These are phyloP conservation scores for Tolypocladium amazonense DNA, from an alignment of 2,329 filamentous ascomycete genomes.

Conservation along the genomic window DNA sequence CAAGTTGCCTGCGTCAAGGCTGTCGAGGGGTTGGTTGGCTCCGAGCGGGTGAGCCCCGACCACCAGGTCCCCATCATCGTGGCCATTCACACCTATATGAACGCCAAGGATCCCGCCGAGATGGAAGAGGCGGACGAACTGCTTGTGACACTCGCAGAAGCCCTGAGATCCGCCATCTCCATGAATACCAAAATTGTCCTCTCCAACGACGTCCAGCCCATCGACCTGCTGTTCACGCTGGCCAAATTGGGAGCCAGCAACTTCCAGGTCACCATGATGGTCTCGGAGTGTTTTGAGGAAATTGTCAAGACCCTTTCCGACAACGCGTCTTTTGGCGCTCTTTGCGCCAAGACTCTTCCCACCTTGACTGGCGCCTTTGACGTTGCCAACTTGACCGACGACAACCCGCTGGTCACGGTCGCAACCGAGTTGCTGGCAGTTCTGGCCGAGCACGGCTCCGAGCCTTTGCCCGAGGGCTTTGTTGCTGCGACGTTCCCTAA, in stretches of 20 bases:
- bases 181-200: conserved; percentile 69
- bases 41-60: conserved; percentile 38
- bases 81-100: conserved; percentile 65
- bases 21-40: conserved; percentile 55
- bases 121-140: conserved; percentile 85
- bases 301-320: conserved; percentile 62
- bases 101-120: conserved; percentile 69
- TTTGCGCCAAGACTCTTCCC: conserved; percentile 80
- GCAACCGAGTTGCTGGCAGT: conserved; percentile 76
- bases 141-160: conserved; percentile 80
- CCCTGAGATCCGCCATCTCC: conserved; percentile 71
- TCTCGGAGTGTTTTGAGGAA: conserved; percentile 86
- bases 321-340: conserved; percentile 58
- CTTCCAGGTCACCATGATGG: conserved; percentile 80
- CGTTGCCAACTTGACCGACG: conserved; percentile 73
- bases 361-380: conserved; percentile 84
- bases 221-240: conserved; percentile 78
- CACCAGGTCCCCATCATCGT: conserved; percentile 50
- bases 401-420: conserved; percentile 76
- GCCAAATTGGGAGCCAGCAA: conserved; percentile 82
- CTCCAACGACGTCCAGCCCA: conserved; percentile 58
- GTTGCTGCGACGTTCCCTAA: conserved; percentile 81
- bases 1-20: conserved; percentile 87
- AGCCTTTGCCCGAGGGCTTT: conserved; percentile 79
- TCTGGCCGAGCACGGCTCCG: conserved; percentile 70